A percentile compares a stretch with the other conserved stretches of the same genome.
Evolutionary conservation across 441 rosid species (phyloP).

Genomic region (Arabidopsis lyrata): DNA sequence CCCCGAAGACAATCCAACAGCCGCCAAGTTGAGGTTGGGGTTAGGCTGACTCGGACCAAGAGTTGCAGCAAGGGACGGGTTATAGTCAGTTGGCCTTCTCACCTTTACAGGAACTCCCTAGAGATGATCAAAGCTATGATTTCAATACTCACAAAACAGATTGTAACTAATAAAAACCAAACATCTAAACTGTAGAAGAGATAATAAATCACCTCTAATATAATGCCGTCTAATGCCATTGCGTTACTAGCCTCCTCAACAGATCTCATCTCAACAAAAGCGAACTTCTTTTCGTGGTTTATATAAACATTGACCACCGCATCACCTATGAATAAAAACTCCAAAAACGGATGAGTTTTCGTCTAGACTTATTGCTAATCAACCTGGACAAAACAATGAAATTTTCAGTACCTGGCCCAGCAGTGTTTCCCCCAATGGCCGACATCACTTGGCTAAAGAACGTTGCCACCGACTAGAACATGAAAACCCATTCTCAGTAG

Average conservation of each 20-base stretch:
- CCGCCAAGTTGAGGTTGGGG: constrained; percentile 80
- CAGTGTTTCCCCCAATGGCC: constrained; percentile 95
- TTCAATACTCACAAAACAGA: constrained; percentile 1
- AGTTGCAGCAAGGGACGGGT: constrained; percentile 84
- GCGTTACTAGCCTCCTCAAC: constrained; percentile 99
- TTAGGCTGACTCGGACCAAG: constrained; percentile 95
- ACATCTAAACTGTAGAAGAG: constrained; percentile 21
- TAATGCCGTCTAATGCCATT: constrained; percentile 93
- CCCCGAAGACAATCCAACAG: constrained; percentile 83
- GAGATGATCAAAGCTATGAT: constrained; percentile 26
- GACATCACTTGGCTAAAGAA: constrained; percentile 96
- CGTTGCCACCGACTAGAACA: constrained; percentile 80
- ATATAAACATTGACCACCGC: constrained; percentile 98
- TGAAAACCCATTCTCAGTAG: constrained; percentile 29
- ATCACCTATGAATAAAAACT: constrained; percentile 66
- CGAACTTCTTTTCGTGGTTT: constrained; percentile 98
- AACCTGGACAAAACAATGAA: not conserved
- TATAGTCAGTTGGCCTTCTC: constrained; percentile 90
- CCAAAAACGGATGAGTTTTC: constrained; percentile 13
- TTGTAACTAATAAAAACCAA: not conserved
- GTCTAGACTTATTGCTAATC: not conserved
- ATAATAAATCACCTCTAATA: constrained; percentile 70
- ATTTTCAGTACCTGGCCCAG: constrained; percentile 78
- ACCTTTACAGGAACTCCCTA: constrained; percentile 95
- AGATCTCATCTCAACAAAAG: constrained; percentile 98